A percentile compares a stretch with the other conserved stretches of the same genome.
Conservation (phyloP, 176 grass and related monocot species). For the Juncus effusus region DNA sequence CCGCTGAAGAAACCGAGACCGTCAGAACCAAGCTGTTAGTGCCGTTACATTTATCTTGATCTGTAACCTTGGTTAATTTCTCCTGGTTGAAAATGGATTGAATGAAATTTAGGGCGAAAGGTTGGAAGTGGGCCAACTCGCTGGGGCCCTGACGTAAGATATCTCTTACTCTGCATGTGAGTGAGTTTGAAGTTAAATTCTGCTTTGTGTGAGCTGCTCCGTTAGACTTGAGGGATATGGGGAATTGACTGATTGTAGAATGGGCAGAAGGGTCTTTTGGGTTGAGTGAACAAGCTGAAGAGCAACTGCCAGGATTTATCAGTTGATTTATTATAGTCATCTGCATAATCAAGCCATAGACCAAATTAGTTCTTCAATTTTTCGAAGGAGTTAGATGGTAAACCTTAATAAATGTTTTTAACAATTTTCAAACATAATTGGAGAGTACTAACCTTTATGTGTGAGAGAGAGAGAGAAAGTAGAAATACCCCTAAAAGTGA, state of each 20-base stretch:
- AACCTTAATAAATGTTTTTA: no score
- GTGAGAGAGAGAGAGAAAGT: no score
- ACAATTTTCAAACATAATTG: no score
- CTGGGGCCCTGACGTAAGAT: background rate
- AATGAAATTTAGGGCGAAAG: constrained; percentile 58
- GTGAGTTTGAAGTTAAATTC: constrained; percentile 30
- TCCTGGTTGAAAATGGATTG: constrained; percentile 38
- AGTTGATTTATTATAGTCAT: constrained; percentile 84
- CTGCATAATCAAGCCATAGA: constrained; percentile 23
- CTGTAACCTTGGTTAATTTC: constrained; percentile 27
- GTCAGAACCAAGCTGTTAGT: constrained; percentile 37
- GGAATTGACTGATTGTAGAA: constrained; percentile 19
- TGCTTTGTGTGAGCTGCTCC: constrained; percentile 32
- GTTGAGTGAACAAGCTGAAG: constrained; percentile 40
- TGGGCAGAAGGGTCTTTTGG: constrained; percentile 15
- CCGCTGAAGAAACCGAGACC: constrained; percentile 71
- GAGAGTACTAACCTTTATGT: no score
- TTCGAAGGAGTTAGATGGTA: no score
- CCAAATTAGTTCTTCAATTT: background rate
- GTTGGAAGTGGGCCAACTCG: constrained; percentile 38
- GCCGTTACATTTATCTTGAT: constrained; percentile 10
- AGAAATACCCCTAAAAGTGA: background rate
- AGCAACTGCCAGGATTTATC: constrained; percentile 37
- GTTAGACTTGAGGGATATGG: constrained; percentile 39
- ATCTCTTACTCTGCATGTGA: constrained; percentile 37